Percentiles rank a stretch among this genome's conserved stretches.
These are phyloP conservation scores for Sordariomycetes sp. DNA, from an alignment of 2,329 filamentous ascomycete genomes.

Conservation along the genomic window DNA sequence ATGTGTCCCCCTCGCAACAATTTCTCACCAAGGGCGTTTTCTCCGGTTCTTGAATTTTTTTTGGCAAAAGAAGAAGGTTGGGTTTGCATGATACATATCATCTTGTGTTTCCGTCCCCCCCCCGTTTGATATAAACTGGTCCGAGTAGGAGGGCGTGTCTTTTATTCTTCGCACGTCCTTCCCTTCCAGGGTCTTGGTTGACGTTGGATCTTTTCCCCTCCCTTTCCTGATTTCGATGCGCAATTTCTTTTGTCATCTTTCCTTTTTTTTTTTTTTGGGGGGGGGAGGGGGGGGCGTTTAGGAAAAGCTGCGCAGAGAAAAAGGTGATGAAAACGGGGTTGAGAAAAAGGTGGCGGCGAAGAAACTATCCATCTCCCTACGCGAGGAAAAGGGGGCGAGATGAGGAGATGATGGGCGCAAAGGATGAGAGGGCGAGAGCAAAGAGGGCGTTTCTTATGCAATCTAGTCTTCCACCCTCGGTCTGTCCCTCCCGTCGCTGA, in stretches of 20 bases:
- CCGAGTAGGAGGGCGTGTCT: neutral
- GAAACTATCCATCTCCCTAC: neutral
- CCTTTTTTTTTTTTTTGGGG: no score
- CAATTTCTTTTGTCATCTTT: neutral
- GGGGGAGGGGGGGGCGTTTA: no score
- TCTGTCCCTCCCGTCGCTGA: neutral
- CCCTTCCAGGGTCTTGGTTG: neutral
- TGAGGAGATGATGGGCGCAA: neutral
- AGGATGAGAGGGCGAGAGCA: neutral
- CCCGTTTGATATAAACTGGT: no score
- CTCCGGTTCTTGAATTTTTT: neutral
- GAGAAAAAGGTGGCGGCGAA: neutral
- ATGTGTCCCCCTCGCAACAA: neutral
- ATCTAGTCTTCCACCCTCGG: neutral
- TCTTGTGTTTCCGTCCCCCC: neutral
- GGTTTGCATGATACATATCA: neutral
- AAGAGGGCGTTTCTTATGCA: neutral
- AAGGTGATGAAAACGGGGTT: neutral
- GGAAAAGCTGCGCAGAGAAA: neutral
- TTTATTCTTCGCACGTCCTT: neutral
- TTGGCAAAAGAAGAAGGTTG: neutral
- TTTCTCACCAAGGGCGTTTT: neutral
- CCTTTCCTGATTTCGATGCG: neutral
- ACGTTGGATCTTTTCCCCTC: neutral
- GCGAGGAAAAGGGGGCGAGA: no score